Conservation (phyloP, 2,329 filamentous ascomycete species). For the Chaetothyriales sp. region DNA sequence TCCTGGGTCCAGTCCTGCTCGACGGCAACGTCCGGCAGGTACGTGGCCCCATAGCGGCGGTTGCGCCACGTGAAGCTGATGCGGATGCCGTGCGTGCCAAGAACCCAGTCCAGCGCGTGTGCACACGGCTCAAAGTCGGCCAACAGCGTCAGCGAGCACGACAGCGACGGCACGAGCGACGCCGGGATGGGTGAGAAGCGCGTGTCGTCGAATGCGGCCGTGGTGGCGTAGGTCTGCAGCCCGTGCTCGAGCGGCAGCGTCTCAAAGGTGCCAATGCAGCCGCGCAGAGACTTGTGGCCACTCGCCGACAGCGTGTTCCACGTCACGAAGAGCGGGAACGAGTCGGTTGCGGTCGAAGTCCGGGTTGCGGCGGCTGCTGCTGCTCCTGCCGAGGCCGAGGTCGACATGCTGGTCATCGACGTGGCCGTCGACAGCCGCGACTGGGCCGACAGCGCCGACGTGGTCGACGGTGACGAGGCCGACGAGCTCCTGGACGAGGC, state of each 20-base stretch:
- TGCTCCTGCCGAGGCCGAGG: constrained; percentile 33
- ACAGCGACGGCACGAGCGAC: constrained; percentile 34
- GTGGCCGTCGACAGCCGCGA: constrained; percentile 29
- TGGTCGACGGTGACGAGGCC: constrained; percentile 29
- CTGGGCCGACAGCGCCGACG: constrained; percentile 36
- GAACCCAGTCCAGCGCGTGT: constrained; percentile 67
- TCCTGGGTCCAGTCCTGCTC: constrained; percentile 96
- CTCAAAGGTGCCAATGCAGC: constrained; percentile 94
- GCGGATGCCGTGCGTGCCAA: constrained; percentile 75
- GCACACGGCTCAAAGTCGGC: constrained; percentile 68
- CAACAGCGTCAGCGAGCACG: constrained; percentile 61
- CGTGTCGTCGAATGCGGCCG: constrained; percentile 55
- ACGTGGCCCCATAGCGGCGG: constrained; percentile 68
- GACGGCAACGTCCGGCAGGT: constrained; percentile 76
- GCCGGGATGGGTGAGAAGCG: constrained; percentile 46
- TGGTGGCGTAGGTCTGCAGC: constrained; percentile 67
- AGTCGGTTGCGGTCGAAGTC: constrained; percentile 25
- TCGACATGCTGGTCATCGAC: constrained; percentile 24
- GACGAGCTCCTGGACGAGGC: constrained; percentile 30
- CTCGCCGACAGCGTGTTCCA: constrained; percentile 64
- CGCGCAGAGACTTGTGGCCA: constrained; percentile 58
- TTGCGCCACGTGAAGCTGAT: constrained; percentile 60
- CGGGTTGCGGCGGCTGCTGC: constrained; percentile 35
- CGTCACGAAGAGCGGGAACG: constrained; percentile 77
- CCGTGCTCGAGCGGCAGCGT: constrained; percentile 58